phyloP scores from a whole-genome alignment of 768 basidiomycete species.

The Lactifluus subvellereus region DNA sequence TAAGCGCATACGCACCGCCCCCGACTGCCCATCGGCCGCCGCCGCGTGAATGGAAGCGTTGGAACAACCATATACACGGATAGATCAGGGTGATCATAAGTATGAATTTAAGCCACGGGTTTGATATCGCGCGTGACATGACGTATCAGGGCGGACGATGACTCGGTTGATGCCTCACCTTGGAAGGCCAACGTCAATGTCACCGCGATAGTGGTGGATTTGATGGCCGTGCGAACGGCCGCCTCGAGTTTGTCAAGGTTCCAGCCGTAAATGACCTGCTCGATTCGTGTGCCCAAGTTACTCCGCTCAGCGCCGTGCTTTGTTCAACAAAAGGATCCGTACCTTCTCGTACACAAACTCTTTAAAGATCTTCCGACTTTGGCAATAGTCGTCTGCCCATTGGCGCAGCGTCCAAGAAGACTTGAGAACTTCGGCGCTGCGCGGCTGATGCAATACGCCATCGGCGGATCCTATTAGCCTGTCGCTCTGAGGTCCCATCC shows the following conservation, averaged over 20 bases:
- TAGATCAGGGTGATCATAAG: constrained; percentile 65
- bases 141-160: constrained; percentile 61
- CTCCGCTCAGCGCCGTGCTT: not conserved
- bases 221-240: constrained; percentile 36
- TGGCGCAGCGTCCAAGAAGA: constrained; percentile 30
- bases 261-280: constrained; percentile 56
- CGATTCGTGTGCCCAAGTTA: not conserved
- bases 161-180: constrained; percentile 43
- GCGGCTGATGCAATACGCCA: constrained; percentile 2
- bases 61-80: constrained; percentile 78
- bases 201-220: constrained; percentile 39
- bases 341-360: constrained; percentile 76
- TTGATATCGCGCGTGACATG: constrained; percentile 62
- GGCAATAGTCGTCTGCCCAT: constrained; percentile 83
- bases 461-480: not conserved
- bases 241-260: constrained; percentile 38
- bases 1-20: constrained; percentile 71
- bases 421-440: constrained; percentile 18
- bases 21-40: constrained; percentile 75
- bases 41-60: constrained; percentile 57
- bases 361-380: constrained; percentile 62
- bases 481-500: constrained; percentile 30
- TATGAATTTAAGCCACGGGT: constrained; percentile 64
- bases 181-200: constrained; percentile 49
- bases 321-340: constrained; percentile 9